Evolutionary conservation across 1,139 yeast species (phyloP).

Genomic region (Suhomyces choctaworum): DNA sequence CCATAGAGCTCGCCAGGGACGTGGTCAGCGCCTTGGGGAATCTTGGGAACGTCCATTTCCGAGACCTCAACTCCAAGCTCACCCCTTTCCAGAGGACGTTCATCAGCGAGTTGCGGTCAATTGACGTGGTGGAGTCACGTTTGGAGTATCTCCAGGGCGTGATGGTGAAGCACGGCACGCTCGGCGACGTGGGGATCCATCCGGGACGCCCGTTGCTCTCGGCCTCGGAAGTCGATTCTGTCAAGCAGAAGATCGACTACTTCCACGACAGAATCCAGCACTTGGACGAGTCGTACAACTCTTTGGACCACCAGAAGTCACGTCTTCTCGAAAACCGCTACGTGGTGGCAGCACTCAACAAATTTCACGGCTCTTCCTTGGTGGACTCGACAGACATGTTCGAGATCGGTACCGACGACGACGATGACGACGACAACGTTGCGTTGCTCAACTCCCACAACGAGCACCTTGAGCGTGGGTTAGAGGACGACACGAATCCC

Average conservation of each 20-base stretch:
- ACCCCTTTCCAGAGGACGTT: conserved; percentile 86
- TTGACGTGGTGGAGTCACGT: conserved; percentile 34
- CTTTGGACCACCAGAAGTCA: conserved; percentile 18
- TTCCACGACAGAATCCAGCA: conserved; percentile 23
- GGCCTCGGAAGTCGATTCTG: conserved; percentile 22
- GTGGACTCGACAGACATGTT: conserved; percentile 7
- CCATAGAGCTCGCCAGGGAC: conserved; percentile 88
- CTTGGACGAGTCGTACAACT: conserved; percentile 23
- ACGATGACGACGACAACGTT: conserved; percentile 31
- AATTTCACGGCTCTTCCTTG: conserved; percentile 19
- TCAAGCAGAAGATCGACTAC: conserved; percentile 16
- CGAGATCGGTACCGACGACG: conserved; percentile 16
- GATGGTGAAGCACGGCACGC: conserved; percentile 20
- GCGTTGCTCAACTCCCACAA: conserved; percentile 33
- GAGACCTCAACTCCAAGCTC: conserved; percentile 79
- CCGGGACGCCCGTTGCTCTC: conserved; percentile 19
- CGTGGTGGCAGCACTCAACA: conserved; percentile 21
- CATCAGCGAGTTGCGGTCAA: conserved; percentile 72
- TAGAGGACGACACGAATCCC: conserved; percentile 13
- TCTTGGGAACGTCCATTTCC: conserved; percentile 80
- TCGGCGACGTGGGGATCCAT: conserved; percentile 7
- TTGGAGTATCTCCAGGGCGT: conserved; percentile 25
- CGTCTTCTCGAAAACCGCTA: conserved; percentile 22
- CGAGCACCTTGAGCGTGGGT: conserved; percentile 31
- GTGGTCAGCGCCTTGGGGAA: conserved; percentile 81